Evolutionary conservation across 2,329 filamentous ascomycete species (phyloP), one percentile per base, ranked within the genome.

Genomic region (Gyromitra esculenta): DNA sequence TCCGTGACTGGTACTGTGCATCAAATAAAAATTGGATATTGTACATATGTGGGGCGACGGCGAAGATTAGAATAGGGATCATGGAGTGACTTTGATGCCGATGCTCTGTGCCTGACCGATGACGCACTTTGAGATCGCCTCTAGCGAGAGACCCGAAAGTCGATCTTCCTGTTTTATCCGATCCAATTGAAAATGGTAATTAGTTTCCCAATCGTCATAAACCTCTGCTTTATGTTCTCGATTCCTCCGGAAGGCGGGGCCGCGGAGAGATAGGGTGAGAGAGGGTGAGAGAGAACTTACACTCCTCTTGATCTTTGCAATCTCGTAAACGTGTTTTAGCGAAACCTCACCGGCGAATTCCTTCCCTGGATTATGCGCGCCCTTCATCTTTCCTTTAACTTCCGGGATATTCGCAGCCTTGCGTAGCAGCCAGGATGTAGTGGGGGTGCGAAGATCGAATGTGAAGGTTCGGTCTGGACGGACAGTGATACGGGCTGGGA

Each of bases 241-340:
- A 15, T 18, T 31, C 25, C 57, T 50, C 63, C 50, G 15, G 1
- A 1, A 45, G 64, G 9, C 11, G 13, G 48, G 18, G 48, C 25
- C 25, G 25, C 25, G 4, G 18, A 52, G 15, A 52, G 48, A 18
- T 5, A 52, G 11, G 8, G 21, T n/a, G 54, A 31, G 50, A n/a
- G 8, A 37, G 59, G 31, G 43, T 41, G 11, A 21, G 59, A 50
- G 8, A 21, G 8, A 37, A 78, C 76, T 31, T 59, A 81, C 80
- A 31, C 75, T 73, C 21, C 64, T 91, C 88, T 99, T 99, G 82
- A 99, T 96, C 87, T 93, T 94, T 79, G 96, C 96, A 84, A 99
- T 98, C 86, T 98, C 95, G 85, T 94, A 98, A 25, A 99, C 87
- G 85, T 99, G 96, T 87, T 99, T 99, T 82, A 99, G 85, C 81